A percentile compares a stretch with the other conserved stretches of the same genome.
Conservation (phyloP, 108 stramenopile species). For the Cyclotella kingstonii region DNA sequence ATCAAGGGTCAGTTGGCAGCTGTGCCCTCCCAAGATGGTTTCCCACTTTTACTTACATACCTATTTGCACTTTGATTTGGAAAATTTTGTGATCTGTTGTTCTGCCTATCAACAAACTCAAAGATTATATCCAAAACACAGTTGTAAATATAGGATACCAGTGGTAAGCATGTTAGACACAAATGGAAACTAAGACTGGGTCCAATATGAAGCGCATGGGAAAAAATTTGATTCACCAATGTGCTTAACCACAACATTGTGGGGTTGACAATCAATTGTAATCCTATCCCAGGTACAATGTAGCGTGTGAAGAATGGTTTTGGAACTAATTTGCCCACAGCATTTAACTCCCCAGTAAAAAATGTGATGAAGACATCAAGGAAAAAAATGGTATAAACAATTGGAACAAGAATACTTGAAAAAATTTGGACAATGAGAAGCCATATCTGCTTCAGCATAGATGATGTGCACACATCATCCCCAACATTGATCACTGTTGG, state of each 20-base stretch:
- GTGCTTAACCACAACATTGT: slow-evolving; percentile 49
- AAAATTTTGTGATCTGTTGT: slow-evolving; percentile 5
- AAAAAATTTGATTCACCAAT: slow-evolving; percentile 8
- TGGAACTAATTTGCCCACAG: slow-evolving; percentile 53
- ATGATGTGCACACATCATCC: slow-evolving; percentile 35
- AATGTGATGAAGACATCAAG: slow-evolving; percentile 80
- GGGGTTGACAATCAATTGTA: slow-evolving; percentile 78
- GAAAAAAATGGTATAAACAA: slow-evolving; percentile 55
- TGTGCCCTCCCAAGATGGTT: too few species aligned
- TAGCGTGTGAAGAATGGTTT: slow-evolving; percentile 64
- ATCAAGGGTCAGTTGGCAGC: too few species aligned
- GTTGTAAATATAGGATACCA: slow-evolving; percentile 44
- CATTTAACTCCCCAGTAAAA: slow-evolving; percentile 72
- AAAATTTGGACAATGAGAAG: slow-evolving; percentile 40
- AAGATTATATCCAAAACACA: slow-evolving; percentile 25
- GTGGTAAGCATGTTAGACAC: slow-evolving; percentile 10
- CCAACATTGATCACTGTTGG: slow-evolving; percentile 32
- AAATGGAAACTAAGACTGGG: slow-evolving; percentile 48
- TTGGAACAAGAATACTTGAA: slow-evolving; percentile 43
- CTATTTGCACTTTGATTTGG: slow-evolving; percentile 8
- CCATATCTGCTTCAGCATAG: slow-evolving; percentile 24
- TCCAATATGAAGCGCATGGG: slow-evolving; percentile 31
- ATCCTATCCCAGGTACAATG: slow-evolving; percentile 66
- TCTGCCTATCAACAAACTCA: slow-evolving; percentile 39
- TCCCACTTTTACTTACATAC: too few species aligned